phyloP scores from a whole-genome alignment of 768 basidiomycete genomes.

The Tephrocybe sp. region DNA sequence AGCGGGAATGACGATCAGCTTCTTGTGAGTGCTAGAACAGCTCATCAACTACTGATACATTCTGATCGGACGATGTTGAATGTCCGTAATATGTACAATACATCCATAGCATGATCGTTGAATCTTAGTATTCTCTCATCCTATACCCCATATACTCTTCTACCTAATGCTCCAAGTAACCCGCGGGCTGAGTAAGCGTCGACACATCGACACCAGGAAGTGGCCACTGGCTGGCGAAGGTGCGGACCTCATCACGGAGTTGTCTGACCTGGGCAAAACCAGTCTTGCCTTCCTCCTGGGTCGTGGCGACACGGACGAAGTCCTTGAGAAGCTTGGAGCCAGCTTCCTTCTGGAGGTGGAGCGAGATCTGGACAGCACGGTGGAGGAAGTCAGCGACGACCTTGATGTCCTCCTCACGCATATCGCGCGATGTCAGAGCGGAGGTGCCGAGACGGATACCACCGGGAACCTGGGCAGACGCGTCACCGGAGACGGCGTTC shows the following conservation, averaged over 20 bases:
- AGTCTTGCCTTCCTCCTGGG: conserved; percentile 64
- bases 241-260: conserved; percentile 77
- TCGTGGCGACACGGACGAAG: conserved; percentile 82
- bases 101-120: conserved; percentile 47
- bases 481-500: conserved; percentile 97
- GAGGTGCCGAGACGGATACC: conserved; percentile 96
- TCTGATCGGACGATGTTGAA: conserved; percentile 51
- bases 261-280: conserved; percentile 71
- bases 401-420: conserved; percentile 87
- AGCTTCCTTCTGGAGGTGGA: conserved; percentile 90
- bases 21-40: too few species aligned
- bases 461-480: conserved; percentile 92
- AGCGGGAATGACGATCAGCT: too few species aligned
- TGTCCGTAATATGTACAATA: conserved; percentile 36
- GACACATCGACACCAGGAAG: conserved; percentile 78
- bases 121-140: conserved; percentile 40
- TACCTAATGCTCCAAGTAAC: conserved; percentile 35
- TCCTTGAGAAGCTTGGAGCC: conserved; percentile 95
- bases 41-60: conserved; percentile 10
- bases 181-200: conserved; percentile 55
- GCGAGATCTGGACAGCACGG: conserved; percentile 89
- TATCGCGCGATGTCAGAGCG: conserved; percentile 92
- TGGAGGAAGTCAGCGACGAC: conserved; percentile 89
- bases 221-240: conserved; percentile 87
- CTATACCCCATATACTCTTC: not conserved